These are phyloP conservation scores for Penicillium coffeae DNA, from an alignment of 495 filamentous ascomycete genomes.

Conservation along the genomic window DNA sequence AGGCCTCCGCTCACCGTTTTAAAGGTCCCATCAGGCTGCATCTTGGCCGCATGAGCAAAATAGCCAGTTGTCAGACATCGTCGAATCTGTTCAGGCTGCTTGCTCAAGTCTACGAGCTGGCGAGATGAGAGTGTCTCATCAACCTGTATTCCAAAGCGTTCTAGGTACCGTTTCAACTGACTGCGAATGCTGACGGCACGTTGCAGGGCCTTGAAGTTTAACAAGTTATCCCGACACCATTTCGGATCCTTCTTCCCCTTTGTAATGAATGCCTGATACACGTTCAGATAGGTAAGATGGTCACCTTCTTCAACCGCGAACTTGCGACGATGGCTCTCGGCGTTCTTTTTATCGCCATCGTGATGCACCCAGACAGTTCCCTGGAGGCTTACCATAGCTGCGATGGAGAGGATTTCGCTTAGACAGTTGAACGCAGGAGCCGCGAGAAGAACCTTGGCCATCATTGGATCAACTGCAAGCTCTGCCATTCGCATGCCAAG, in stretches of 20 bases:
- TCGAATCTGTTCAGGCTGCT: constrained; percentile 68
- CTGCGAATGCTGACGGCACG: constrained; percentile 82
- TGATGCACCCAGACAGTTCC: constrained; percentile 79
- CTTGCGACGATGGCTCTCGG: constrained; percentile 69
- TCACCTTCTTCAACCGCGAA: constrained; percentile 95
- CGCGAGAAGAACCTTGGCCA: constrained; percentile 84
- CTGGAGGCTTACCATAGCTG: constrained; percentile 88
- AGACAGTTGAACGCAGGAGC: constrained; percentile 72
- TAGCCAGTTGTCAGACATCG: constrained; percentile 88
- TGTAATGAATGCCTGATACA: constrained; percentile 85
- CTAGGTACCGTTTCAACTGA: constrained; percentile 82
- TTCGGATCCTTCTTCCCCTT: constrained; percentile 78
- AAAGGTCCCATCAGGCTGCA: constrained; percentile 93
- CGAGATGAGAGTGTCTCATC: constrained; percentile 53
- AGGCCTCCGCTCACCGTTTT: constrained; percentile 70
- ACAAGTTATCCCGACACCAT: constrained; percentile 81
- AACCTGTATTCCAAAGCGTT: constrained; percentile 73
- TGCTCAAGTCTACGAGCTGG: constrained; percentile 28
- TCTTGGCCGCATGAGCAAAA: constrained; percentile 92
- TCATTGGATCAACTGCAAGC: constrained; percentile 92
- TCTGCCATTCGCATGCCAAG: constrained; percentile 91
- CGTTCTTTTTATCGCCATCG: constrained; percentile 66
- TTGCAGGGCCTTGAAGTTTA: constrained; percentile 80
- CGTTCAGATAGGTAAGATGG: constrained; percentile 90
- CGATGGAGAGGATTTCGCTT: constrained; percentile 84